Evolutionary conservation across 2,329 filamentous ascomycete genomes (phyloP), one percentile per base, ranked within the genome.

Genomic region (Colletotrichum coccodes): DNA sequence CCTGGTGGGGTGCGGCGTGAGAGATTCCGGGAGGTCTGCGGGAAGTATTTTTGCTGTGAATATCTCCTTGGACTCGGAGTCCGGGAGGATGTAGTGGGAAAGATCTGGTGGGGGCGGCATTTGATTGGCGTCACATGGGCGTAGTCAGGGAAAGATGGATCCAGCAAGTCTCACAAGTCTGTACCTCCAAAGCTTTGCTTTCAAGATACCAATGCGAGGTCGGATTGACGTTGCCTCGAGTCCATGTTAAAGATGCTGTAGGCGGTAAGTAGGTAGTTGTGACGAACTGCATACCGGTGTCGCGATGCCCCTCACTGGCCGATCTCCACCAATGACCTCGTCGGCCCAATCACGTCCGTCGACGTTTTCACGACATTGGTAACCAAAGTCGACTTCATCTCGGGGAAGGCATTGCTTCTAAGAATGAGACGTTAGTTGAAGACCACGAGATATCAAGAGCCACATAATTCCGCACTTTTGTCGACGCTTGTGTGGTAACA

Each of bases 1-100:
- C n/a, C 64, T 50, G 26, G 26, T 23, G 14, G 57, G 68, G 23
- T 65, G 68, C 53, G 65, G 57, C 21, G 40, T 46, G 26, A 72
- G 49, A 6, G 44, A n/a, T 49, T 59, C 36, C 60, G 73, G 68
- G 44, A 83, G 76, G 50, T 83, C 80, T 34, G 73, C 67, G 21
- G 79, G 82, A 16, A 78, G 72, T 60, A 79, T 78, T 30, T 74
- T 52, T 16, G 68, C 60, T 28, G 70, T 70, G 70, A 81, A 81
- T 68, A 81, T 80, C 32, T 68, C 69, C 14, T 68, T 70, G 6
- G 78, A 76, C 11, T 75, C 75, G 44, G 71, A 71, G 18, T 73
- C 71, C 8, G 77, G 72, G 69, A 81, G 79, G 42, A 75, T 73
- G 63, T 80, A 77, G 11, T 75, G 75, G 14, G 75, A 76, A 32